Percentiles rank a stretch among this genome's conserved stretches.
phyloP scores from a whole-genome alignment of 2,329 filamentous ascomycete species.

The Penicillium sp. region DNA sequence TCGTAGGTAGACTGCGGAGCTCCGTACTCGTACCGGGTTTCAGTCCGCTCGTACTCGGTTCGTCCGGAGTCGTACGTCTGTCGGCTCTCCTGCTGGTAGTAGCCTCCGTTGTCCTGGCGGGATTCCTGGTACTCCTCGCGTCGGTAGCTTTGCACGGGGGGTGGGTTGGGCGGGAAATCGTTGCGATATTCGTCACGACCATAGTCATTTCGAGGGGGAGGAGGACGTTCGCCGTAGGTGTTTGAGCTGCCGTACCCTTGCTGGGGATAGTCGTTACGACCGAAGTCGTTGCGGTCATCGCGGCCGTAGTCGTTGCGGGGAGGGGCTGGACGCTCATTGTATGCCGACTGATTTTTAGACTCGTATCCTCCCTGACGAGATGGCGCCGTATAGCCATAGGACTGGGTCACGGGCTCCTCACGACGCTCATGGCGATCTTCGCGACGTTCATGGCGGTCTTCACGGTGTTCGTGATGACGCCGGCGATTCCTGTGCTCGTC shows the following conservation, averaged over 20 bases:
- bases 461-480: slow-evolving; percentile 17
- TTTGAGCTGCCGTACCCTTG: background rate
- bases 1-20: slow-evolving; percentile 22
- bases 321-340: slow-evolving; percentile 20
- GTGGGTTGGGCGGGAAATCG: slow-evolving; percentile 20
- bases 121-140: slow-evolving; percentile 28
- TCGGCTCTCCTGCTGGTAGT: slow-evolving; percentile 28
- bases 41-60: slow-evolving; percentile 26
- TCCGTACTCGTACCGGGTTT: slow-evolving; percentile 31
- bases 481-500: slow-evolving; percentile 15
- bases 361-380: slow-evolving; percentile 20
- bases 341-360: slow-evolving; percentile 27
- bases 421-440: slow-evolving; percentile 18
- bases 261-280: slow-evolving; percentile 14
- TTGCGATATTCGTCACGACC: slow-evolving; percentile 9
- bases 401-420: slow-evolving; percentile 24
- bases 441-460: slow-evolving; percentile 18
- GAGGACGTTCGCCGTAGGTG: slow-evolving; percentile 24
- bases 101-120: slow-evolving; percentile 20
- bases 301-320: slow-evolving; percentile 3
- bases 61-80: slow-evolving; percentile 26
- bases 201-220: slow-evolving; percentile 15
- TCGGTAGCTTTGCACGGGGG: slow-evolving; percentile 21
- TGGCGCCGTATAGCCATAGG: slow-evolving; percentile 17
- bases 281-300: slow-evolving; percentile 1